Conservation (phyloP, 352 stramenopile genomes). For the Plasmopara viticola region DNA sequence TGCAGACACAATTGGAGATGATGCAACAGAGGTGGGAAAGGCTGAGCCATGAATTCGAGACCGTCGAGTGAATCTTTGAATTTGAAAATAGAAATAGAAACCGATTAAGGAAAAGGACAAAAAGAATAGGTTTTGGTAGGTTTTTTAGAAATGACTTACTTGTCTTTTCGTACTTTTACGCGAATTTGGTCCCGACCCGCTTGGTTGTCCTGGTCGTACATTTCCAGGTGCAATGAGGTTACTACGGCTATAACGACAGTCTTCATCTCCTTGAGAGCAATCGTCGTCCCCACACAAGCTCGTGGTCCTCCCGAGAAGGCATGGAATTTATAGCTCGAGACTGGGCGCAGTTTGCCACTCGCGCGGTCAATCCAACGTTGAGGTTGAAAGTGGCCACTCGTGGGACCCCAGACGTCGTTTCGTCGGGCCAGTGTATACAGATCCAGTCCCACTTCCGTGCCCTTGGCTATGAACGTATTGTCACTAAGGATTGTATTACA, state of each 20-base stretch:
- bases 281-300: constrained; percentile 40
- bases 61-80: not conserved
- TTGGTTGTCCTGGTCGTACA: no score
- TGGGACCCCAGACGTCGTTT: constrained; percentile 39
- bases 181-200: not conserved
- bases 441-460: constrained; percentile 38
- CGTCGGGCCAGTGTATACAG: constrained; percentile 42
- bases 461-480: constrained; percentile 40
- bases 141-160: no score
- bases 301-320: constrained; percentile 48
- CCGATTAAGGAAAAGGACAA: no score
- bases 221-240: not conserved
- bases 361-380: constrained; percentile 47
- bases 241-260: constrained; percentile 30
- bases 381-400: constrained; percentile 40
- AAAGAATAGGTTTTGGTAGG: no score
- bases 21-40: constrained; percentile 27
- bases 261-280: constrained; percentile 42
- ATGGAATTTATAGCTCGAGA: constrained; percentile 50
- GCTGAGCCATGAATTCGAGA: constrained; percentile 12
- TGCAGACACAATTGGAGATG: constrained; percentile 9
- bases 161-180: no score
- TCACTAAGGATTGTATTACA: constrained; percentile 49
- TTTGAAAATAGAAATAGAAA: no score
- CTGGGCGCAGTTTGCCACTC: constrained; percentile 25